These are phyloP conservation scores for Zasmidium angulare DNA, from an alignment of 2,329 filamentous ascomycete genomes.

Conservation along the genomic window DNA sequence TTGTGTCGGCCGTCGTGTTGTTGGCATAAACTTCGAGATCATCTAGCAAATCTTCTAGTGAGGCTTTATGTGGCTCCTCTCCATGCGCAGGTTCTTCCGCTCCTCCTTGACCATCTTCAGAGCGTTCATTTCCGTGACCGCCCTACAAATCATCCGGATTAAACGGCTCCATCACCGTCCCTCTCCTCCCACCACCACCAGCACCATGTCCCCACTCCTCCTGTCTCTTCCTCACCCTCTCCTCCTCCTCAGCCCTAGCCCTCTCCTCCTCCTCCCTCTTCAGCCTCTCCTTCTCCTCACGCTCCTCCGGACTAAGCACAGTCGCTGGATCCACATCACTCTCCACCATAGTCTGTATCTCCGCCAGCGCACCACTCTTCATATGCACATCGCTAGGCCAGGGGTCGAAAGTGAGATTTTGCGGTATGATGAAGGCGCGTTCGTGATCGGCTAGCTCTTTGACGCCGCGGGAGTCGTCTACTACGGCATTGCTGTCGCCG, in stretches of 20 bases:
- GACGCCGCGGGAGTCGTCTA: slow-evolving; percentile 16
- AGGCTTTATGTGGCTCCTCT: too few relatives aligned
- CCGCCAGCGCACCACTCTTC: slow-evolving; percentile 64
- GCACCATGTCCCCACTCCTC: slow-evolving; percentile 19
- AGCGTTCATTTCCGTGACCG: background rate
- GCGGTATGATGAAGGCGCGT: slow-evolving; percentile 38
- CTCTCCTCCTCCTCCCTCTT: slow-evolving; percentile 41
- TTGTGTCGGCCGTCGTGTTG: too few relatives aligned
- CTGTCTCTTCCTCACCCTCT: slow-evolving; percentile 18
- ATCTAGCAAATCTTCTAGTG: too few relatives aligned
- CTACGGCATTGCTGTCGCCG: slow-evolving; percentile 16
- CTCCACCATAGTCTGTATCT: slow-evolving; percentile 60
- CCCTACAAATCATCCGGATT: slow-evolving; percentile 35
- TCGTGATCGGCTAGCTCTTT: slow-evolving; percentile 37
- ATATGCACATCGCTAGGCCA: slow-evolving; percentile 75
- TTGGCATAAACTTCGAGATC: too few relatives aligned
- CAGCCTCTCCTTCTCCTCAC: slow-evolving; percentile 38
- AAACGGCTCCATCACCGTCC: slow-evolving; percentile 32
- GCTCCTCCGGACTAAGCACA: slow-evolving; percentile 45
- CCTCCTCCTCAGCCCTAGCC: slow-evolving; percentile 35
- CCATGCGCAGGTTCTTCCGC: background rate
- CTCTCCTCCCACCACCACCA: slow-evolving; percentile 16
- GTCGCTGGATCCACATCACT: slow-evolving; percentile 59
- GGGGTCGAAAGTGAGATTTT: slow-evolving; percentile 64
- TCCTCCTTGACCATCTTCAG: background rate